A percentile compares a stretch with the other conserved stretches of the same genome.
Conservation (phyloP, 768 basidiomycete species). For the Naganishia vaughanmartiniae region DNA sequence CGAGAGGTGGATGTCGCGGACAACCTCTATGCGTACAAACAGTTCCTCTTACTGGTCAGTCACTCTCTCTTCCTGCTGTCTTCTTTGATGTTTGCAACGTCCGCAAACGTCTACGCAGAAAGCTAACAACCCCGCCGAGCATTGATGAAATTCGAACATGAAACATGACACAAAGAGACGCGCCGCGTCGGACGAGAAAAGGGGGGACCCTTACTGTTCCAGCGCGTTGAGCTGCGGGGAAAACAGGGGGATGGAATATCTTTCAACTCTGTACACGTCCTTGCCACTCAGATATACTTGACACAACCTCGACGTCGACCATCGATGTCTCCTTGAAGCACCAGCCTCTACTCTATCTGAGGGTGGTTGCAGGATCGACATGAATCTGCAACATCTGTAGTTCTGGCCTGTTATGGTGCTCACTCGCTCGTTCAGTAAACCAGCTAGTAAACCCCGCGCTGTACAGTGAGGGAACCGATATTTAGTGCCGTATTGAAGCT, state of each 20-base stretch:
- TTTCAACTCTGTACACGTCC: not conserved
- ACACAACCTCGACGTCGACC: not conserved
- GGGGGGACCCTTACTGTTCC: not conserved
- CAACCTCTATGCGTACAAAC: not conserved
- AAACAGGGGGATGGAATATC: conserved; percentile 12
- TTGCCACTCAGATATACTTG: not conserved
- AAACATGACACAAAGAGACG: not conserved
- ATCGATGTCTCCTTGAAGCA: not conserved
- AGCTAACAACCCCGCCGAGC: not conserved
- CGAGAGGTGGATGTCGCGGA: not conserved
- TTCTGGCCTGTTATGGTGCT: not conserved
- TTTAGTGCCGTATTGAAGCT: not conserved
- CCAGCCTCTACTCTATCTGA: not conserved
- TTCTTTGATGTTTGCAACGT: not conserved
- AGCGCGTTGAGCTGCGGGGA: conserved; percentile 3
- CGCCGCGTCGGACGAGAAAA: conserved; percentile 8
- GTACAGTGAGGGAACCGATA: not conserved
- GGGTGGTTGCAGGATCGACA: not conserved
- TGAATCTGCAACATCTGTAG: not conserved
- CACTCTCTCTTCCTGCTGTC: too few relatives aligned
- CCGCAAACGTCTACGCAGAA: not conserved
- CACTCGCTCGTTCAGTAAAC: not conserved
- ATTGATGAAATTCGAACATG: not conserved
- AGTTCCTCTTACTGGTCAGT: too few relatives aligned
- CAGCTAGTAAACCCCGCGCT: not conserved